A percentile compares a stretch with the other conserved stretches of the same genome.
Evolutionary conservation across 768 basidiomycete species (phyloP).

Genomic region (Calocybe gangraenosa): DNA sequence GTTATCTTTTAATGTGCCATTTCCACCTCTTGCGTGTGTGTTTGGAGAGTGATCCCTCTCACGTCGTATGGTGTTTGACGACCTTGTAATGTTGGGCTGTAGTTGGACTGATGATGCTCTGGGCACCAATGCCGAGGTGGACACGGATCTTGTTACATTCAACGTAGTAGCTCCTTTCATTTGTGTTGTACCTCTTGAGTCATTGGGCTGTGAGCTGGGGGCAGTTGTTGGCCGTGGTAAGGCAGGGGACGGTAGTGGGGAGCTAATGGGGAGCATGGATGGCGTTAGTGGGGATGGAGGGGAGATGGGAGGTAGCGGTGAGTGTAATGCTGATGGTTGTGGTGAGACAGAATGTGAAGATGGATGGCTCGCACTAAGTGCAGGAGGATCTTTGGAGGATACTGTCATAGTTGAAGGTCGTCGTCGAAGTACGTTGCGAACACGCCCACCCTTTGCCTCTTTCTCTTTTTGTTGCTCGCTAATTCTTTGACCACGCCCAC

Average conservation of each 20-base stretch:
- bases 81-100: too few species aligned
- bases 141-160: too few species aligned
- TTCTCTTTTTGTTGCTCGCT: background rate
- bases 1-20: too few species aligned
- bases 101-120: too few species aligned
- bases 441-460: constrained; percentile 7
- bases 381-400: background rate
- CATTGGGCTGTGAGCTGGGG: background rate
- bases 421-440: constrained; percentile 11
- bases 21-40: too few species aligned
- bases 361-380: too few species aligned
- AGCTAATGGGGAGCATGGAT: constrained; percentile 3
- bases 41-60: too few species aligned
- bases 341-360: background rate
- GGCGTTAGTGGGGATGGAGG: constrained; percentile 10
- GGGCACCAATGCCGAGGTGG: too few species aligned
- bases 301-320: constrained; percentile 8
- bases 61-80: too few species aligned
- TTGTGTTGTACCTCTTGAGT: too few species aligned
- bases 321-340: background rate
- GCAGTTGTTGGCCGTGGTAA: background rate
- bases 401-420: constrained; percentile 7
- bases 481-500: background rate
- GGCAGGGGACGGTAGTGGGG: background rate
- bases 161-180: too few species aligned